Percentiles rank a stretch among this genome's conserved stretches.
Evolutionary conservation across 2,329 filamentous ascomycete species (phyloP).

Genomic region (Clonostachys chloroleuca): DNA sequence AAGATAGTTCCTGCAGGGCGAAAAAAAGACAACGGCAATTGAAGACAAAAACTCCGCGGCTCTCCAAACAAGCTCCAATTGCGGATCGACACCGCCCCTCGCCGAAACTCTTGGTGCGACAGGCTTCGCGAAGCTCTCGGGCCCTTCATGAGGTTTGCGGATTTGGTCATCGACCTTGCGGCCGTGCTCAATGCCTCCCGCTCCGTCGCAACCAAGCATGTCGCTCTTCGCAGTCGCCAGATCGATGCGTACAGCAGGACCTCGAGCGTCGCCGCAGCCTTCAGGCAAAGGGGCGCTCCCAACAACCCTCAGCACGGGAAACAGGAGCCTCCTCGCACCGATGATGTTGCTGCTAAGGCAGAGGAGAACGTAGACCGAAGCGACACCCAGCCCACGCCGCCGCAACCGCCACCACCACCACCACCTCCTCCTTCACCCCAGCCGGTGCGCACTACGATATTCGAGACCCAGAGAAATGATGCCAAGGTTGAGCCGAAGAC

Average conservation of each 20-base stretch:
- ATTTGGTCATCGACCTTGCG: constrained; percentile 63
- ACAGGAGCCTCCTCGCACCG: background rate
- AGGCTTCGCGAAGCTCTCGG: constrained; percentile 1
- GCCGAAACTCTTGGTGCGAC: too few relatives aligned
- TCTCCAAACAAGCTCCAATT: too few relatives aligned
- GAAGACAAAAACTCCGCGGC: too few relatives aligned
- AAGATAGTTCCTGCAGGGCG: too few relatives aligned
- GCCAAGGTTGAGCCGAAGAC: background rate
- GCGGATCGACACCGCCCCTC: too few relatives aligned
- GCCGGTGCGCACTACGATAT: background rate
- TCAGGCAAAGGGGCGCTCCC: constrained; percentile 16
- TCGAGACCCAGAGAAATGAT: background rate
- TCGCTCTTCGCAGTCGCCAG: constrained; percentile 51
- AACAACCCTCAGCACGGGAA: background rate
- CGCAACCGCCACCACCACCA: background rate
- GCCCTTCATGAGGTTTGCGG: constrained; percentile 54
- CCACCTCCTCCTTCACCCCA: too few relatives aligned
- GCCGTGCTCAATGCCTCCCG: constrained; percentile 67
- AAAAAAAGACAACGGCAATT: too few relatives aligned
- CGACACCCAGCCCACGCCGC: background rate
- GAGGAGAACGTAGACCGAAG: background rate
- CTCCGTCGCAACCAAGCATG: constrained; percentile 59
- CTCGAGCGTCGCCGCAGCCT: constrained; percentile 32
- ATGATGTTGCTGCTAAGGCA: background rate
- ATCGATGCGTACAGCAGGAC: constrained; percentile 43